Evolutionary conservation across 2,329 filamentous ascomycete genomes (phyloP), one percentile per base, ranked within the genome.

Genomic region (Didymella arachidicola): DNA sequence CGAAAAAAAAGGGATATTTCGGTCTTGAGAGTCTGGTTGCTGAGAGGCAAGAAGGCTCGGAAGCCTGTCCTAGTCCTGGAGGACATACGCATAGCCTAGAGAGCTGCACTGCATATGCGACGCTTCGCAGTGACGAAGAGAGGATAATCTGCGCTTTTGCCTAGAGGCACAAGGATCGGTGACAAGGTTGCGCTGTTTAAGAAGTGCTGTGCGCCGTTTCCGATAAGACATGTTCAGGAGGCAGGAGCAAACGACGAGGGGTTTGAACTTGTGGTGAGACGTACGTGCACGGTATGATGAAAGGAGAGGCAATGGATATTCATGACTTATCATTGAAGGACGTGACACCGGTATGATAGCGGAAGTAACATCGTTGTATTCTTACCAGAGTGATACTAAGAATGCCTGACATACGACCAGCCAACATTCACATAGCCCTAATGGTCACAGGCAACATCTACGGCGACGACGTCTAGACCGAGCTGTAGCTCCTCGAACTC

Each of bases 261-360:
- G 7, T 63, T 63, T 38, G 61, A 67, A 47, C 45, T 71, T 6
- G 14, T 71, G 26, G 68, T 19, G 68, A 70, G 32, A 48, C 59
- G 10, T 70, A 71, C 48, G 66, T 69, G 14, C 67, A 72, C 42
- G 66, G 67, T 0, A 54, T 70, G 12, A 72, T 67, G 65, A 47
- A 66, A 22, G 66, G 68, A 0, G 65, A 72, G 34, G 61, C 59
- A 7, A 41, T 65, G 54, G 39, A 22, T 7, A 46, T 54, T 52
- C 38, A 60, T 7, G 53, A 65, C 16, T 12, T 59, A 7, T 12
- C 32, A 4, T 14, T 64, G 16, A 36, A 53, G 38, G 56, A 63
- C 19, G 59, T 36, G 32, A 36, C 32, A 36, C 3, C n/a, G 32
- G 14, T n/a, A n/a, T 36, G 32, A 36, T 8, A 36, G 7, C n/a